These are phyloP conservation scores for Vitis hybrid DNA, from an alignment of 177 flowering plant genomes.

Conservation along the genomic window DNA sequence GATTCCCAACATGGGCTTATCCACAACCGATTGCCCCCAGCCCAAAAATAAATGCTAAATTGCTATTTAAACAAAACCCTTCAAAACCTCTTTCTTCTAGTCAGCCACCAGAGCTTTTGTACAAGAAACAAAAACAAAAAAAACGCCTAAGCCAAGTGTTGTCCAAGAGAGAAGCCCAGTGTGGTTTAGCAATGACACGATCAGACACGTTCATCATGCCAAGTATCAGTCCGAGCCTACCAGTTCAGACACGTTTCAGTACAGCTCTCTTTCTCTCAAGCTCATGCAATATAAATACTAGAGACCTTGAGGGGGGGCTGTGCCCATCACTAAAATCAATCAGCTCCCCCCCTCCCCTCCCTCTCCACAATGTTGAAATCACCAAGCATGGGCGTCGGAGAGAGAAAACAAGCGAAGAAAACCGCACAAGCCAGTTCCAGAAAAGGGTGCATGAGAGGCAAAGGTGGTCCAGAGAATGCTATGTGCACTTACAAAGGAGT, in stretches of 20 bases:
- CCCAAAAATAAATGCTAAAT: neutral
- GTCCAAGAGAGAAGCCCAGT: neutral
- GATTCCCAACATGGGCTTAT: conserved; percentile 19
- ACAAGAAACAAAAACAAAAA: conserved; percentile 8
- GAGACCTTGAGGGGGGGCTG: too few species aligned
- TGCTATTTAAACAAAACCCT: too few species aligned
- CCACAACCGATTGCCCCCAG: conserved; percentile 12
- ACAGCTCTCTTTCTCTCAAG: neutral
- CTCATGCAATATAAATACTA: too few species aligned
- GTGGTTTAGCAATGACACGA: conserved; percentile 25
- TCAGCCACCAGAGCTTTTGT: conserved; percentile 23
- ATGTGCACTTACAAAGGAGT: conserved; percentile 82
- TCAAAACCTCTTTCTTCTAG: neutral
- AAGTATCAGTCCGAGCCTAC: conserved; percentile 16
- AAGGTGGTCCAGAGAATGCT: conserved; percentile 93
- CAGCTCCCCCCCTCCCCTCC: neutral
- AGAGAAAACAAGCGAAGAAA: conserved; percentile 26
- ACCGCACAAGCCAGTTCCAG: conserved; percentile 54
- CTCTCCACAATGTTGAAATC: conserved; percentile 12
- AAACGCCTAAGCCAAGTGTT: conserved; percentile 25
- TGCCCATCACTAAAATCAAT: too few species aligned
- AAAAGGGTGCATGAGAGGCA: conserved; percentile 90
- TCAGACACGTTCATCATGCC: conserved; percentile 19
- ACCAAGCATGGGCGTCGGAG: conserved; percentile 8
- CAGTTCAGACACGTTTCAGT: conserved; percentile 25